Base-by-base conservation (phyloP, 106 monocot species). In the Dioscorea zingiberensis region DNA sequence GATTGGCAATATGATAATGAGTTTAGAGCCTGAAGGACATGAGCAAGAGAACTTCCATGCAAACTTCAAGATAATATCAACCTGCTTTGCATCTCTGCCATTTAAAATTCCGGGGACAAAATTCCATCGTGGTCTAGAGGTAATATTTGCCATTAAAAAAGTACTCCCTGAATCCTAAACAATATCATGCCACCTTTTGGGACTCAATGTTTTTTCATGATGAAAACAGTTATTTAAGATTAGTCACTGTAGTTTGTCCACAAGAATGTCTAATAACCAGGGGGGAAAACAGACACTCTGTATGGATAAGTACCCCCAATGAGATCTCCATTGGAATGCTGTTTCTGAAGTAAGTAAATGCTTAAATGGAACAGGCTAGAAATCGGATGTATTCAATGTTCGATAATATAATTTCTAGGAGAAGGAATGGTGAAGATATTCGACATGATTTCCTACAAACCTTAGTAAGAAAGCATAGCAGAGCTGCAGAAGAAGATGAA, bases 41-140 rank as follows among this genome's bases (percentile, higher is more conserved):
- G 78, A 72, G 55, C 78, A 78, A 56, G 72, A 78, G 62, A 56
- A 62, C 67, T 67, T 78, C 12, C 71, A 67, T 26, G 78, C 78
- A 25, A 61, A 78, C 61, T 67, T 78, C 46, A 72, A 78, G 70
- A 10, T 45, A 2, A 78, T 78, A 54, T 72, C 71, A 28, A 54
- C 78, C 10, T 54, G 64, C 1, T 78, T 78, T 58, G 46, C 71
- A 26, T 67, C 72, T 17, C 24, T 78, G 62, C 78, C 78, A 45
- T n/a, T 78, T 13, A 78, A 78, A 54, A 67, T 78, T 26, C 78
- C 78, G 0, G 78, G 78, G 29, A 62, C 62, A 17, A 30, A 66
- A 12, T 78, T 78, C 28, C 55, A 71, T 60, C 78, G 67, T 0
- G 78, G 78, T 5, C 38, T 78, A 13, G 23, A 78, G 63, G 76